A percentile compares a stretch with the other conserved stretches of the same genome.
Evolutionary conservation across 2,329 filamentous ascomycete species (phyloP).

Genomic region (Pseudocercospora cruenta): DNA sequence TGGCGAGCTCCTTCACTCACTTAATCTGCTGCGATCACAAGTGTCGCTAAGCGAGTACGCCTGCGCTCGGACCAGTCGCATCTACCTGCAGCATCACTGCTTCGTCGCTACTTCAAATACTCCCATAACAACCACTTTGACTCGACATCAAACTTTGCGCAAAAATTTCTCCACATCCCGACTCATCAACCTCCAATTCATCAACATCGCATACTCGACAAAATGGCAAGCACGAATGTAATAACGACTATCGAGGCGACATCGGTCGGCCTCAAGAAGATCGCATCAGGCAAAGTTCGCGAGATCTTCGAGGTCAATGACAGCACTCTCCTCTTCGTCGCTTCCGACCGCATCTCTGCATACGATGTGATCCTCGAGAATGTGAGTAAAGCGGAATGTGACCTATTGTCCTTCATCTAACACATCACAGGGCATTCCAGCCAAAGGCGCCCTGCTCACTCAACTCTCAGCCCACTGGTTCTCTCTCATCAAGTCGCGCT

Average conservation of each 20-base stretch:
- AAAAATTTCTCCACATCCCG: constrained; percentile 8
- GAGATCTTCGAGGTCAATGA: constrained; percentile 76
- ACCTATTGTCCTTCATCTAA: too few species aligned
- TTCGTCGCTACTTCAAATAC: background rate
- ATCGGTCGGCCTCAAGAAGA: constrained; percentile 43
- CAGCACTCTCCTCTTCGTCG: constrained; percentile 76
- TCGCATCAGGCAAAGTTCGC: constrained; percentile 74
- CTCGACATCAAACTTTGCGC: constrained; percentile 1
- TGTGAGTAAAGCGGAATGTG: too few species aligned
- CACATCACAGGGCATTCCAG: constrained; percentile 61
- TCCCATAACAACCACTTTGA: background rate
- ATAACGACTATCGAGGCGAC: constrained; percentile 13
- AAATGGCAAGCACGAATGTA: constrained; percentile 10
- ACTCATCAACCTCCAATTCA: constrained; percentile 2
- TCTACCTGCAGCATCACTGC: background rate
- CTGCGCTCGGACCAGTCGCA: constrained; percentile 1
- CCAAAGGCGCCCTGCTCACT: constrained; percentile 69
- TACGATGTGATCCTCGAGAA: constrained; percentile 92
- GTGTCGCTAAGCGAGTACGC: background rate
- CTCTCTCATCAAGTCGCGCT: constrained; percentile 57
- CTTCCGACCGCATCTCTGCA: constrained; percentile 89
- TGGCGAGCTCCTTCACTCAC: background rate
- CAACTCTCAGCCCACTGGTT: constrained; percentile 72
- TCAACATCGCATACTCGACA: constrained; percentile 1
- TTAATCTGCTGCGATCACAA: background rate